phyloP scores from a whole-genome alignment of 192 early-diverging fungal species.

The Dissophora globulifera region DNA sequence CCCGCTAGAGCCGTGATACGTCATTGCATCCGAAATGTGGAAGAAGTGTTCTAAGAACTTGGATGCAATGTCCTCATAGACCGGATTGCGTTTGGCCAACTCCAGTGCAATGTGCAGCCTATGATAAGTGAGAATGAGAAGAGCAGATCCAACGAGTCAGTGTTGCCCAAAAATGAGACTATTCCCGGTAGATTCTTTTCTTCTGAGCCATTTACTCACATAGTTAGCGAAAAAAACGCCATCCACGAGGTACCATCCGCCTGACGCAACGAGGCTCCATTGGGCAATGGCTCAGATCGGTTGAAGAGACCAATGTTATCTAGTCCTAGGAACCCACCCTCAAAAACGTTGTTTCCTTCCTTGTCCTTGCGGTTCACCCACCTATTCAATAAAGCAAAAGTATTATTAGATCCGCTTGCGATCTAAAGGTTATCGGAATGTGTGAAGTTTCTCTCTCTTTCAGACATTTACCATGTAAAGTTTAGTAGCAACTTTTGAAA shows the following conservation, averaged over 20 bases:
- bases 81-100: constrained; percentile 34
- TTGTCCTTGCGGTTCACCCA: constrained; percentile 68
- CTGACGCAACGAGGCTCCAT: constrained; percentile 56
- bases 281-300: constrained; percentile 59
- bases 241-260: constrained; percentile 67
- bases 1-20: constrained; percentile 44
- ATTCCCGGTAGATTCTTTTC: too few species aligned
- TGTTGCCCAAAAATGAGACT: too few species aligned
- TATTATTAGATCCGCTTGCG: neutral
- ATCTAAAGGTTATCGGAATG: too few species aligned
- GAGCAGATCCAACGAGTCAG: too few species aligned
- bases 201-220: constrained; percentile 35
- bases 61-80: constrained; percentile 60
- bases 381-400: constrained; percentile 6
- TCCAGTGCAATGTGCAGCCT: constrained; percentile 49
- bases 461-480: constrained; percentile 43
- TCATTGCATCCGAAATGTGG: constrained; percentile 67
- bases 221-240: constrained; percentile 56
- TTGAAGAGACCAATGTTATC: constrained; percentile 70
- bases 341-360: constrained; percentile 63
- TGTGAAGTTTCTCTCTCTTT: too few species aligned
- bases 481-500: constrained; percentile 48
- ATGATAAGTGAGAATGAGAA: neutral
- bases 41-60: constrained; percentile 70
- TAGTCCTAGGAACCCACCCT: constrained; percentile 65